A percentile compares a stretch with the other conserved stretches of the same genome.
Conservation (phyloP, 768 basidiomycete genomes). For the Coprinopsis strossmayeri region DNA sequence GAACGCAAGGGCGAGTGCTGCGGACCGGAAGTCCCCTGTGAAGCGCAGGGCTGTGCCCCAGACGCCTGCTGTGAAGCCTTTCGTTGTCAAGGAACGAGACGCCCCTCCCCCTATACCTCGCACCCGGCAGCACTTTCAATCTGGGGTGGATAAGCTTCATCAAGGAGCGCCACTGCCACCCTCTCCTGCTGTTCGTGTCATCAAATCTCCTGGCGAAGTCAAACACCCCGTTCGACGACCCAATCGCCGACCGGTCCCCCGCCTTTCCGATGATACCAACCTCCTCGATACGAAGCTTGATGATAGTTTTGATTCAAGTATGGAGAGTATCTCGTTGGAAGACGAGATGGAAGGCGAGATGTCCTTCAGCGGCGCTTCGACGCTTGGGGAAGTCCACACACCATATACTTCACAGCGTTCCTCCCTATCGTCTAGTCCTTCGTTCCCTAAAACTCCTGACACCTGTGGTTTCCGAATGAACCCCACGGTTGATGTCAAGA, state of each 20-base stretch:
- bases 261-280: not conserved
- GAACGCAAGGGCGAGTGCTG: conserved; percentile 4
- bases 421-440: conserved; percentile 1
- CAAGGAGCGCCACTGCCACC: not conserved
- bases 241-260: conserved; percentile 1
- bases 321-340: conserved; percentile 6
- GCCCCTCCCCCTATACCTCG: not conserved
- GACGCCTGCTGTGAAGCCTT: conserved; percentile 1
- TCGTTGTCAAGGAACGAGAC: not conserved
- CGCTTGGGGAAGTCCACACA: not conserved
- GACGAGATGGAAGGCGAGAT: conserved; percentile 1
- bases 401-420: conserved; percentile 1
- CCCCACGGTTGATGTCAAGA: conserved; percentile 1
- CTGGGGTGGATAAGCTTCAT: not conserved
- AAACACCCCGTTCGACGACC: not conserved
- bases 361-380: not conserved
- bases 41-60: conserved; percentile 7
- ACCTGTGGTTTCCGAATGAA: conserved; percentile 1
- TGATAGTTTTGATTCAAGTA: conserved; percentile 2
- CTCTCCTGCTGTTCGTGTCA: not conserved
- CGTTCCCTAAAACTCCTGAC: conserved; percentile 9
- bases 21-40: not conserved
- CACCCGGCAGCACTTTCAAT: not conserved
- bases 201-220: too few relatives aligned
- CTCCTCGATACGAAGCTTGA: not conserved